Conservation (phyloP, 371 early-diverging fungal species). For the Haplosporangium sp. region DNA sequence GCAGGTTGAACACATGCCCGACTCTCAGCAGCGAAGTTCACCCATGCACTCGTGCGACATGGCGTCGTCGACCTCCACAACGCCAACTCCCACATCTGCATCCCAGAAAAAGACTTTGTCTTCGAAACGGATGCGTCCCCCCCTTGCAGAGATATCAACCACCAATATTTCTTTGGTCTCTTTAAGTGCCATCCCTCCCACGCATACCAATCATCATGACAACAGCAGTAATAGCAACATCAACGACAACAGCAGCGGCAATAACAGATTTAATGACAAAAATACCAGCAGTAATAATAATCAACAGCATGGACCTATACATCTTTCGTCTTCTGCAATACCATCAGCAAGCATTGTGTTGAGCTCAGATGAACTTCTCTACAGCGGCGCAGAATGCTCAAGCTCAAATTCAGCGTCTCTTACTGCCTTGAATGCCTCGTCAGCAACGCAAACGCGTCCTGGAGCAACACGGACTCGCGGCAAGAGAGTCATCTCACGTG, state of each 20-base stretch:
- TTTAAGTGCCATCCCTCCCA: neutral
- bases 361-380: neutral
- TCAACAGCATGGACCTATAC: conserved; percentile 8
- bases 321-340: conserved; percentile 11
- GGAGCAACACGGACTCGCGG: neutral
- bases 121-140: conserved; percentile 46
- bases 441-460: neutral
- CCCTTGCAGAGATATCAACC: conserved; percentile 35
- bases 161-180: neutral
- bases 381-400: neutral
- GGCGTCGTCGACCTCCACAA: neutral
- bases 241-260: neutral
- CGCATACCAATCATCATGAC: neutral
- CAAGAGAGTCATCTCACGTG: conserved; percentile 10
- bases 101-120: conserved; percentile 22
- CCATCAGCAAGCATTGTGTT: neutral
- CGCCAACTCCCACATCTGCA: neutral
- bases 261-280: conserved; percentile 3
- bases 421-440: neutral
- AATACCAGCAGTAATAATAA: conserved; percentile 21
- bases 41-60: conserved; percentile 10
- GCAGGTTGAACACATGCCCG: conserved; percentile 29
- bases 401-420: neutral
- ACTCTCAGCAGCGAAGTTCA: conserved; percentile 8
- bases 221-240: conserved; percentile 1